Percentiles rank a stretch among this genome's conserved stretches.
phyloP scores from a whole-genome alignment of 805 yeast genomes.

The Sugiyamaella smithiae region DNA sequence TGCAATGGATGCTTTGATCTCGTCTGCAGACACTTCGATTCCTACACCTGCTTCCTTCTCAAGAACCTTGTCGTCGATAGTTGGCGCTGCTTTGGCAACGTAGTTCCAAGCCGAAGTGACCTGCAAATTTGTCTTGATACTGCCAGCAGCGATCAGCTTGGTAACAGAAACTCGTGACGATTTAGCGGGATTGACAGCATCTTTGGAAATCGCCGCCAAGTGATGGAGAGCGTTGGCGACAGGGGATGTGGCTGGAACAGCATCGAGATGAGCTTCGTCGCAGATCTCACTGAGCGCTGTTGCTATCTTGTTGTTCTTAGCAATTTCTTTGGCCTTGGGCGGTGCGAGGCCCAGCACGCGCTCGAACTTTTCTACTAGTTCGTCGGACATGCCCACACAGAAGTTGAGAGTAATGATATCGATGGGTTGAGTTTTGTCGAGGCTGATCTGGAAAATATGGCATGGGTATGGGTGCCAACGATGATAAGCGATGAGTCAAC shows the following conservation, averaged over 20 bases:
- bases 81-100: conserved; percentile 49
- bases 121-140: conserved; percentile 67
- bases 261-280: conserved; percentile 39
- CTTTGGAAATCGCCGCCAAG: conserved; percentile 70
- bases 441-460: too few relatives aligned
- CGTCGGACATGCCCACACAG: conserved; percentile 20
- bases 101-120: conserved; percentile 75
- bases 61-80: conserved; percentile 49
- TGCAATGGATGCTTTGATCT: conserved; percentile 56
- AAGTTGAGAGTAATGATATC: too few relatives aligned
- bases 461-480: too few relatives aligned
- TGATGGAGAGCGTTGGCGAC: conserved; percentile 63
- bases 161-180: conserved; percentile 52
- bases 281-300: conserved; percentile 62
- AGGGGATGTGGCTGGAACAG: conserved; percentile 25
- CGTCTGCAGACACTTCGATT: conserved; percentile 60
- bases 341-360: conserved; percentile 25
- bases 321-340: conserved; percentile 67
- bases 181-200: conserved; percentile 40
- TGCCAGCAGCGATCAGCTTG: conserved; percentile 60
- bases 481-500: too few relatives aligned
- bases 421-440: too few relatives aligned
- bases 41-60: conserved; percentile 75
- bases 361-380: conserved; percentile 21
- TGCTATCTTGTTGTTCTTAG: conserved; percentile 83